These are phyloP conservation scores for Thalassiosira livingstoniorum DNA, from an alignment of 352 stramenopile genomes.

Conservation along the genomic window DNA sequence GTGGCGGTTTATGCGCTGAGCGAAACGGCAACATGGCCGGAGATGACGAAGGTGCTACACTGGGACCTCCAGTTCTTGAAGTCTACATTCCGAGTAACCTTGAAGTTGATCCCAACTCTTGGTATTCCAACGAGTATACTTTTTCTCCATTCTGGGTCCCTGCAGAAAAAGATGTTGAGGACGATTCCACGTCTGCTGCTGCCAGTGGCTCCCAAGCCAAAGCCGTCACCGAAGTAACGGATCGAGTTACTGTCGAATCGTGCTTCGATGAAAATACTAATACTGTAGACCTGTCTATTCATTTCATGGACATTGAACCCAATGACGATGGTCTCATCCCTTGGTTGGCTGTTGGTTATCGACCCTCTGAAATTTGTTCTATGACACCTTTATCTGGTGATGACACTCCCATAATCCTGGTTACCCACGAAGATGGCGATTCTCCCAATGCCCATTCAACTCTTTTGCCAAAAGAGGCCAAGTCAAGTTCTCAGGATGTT, in stretches of 20 bases:
- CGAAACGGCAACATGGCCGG: neutral
- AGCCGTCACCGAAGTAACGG: constrained; percentile 31
- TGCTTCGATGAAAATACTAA: constrained; percentile 55
- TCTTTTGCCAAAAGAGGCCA: constrained; percentile 38
- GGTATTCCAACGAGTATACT: constrained; percentile 58
- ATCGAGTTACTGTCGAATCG: constrained; percentile 59
- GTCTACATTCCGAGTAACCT: constrained; percentile 60
- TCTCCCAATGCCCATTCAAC: constrained; percentile 31
- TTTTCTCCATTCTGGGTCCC: constrained; percentile 62
- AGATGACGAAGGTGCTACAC: neutral
- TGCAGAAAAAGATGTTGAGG: neutral
- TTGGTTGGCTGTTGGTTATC: constrained; percentile 62
- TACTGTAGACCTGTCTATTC: constrained; percentile 46
- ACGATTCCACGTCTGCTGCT: neutral
- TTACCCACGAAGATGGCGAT: constrained; percentile 27
- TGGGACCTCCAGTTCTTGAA: constrained; percentile 46
- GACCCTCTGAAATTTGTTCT: constrained; percentile 40
- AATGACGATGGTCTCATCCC: constrained; percentile 39
- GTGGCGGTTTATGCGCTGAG: constrained; percentile 43
- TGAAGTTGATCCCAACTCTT: constrained; percentile 59
- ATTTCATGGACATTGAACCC: constrained; percentile 50
- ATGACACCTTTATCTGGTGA: constrained; percentile 62
- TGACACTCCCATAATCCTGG: constrained; percentile 51
- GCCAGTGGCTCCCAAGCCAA: constrained; percentile 2
- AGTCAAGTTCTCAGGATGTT: constrained; percentile 18